Conservation (phyloP, 1,139 yeast genomes). For the Saccharomyces hybrid region DNA sequence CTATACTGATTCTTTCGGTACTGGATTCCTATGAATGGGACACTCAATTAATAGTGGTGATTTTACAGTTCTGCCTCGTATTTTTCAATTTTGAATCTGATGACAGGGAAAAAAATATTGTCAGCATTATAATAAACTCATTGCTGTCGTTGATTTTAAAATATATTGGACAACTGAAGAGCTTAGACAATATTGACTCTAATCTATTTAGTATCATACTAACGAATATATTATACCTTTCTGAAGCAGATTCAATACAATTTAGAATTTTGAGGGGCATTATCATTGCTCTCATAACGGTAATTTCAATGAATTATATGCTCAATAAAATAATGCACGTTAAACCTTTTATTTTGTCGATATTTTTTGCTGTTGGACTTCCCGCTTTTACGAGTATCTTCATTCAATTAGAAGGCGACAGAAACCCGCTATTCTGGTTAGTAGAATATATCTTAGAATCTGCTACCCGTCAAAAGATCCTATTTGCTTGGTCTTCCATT, state of each 20-base stretch:
- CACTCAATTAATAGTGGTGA: not conserved
- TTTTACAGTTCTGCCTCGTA: not conserved
- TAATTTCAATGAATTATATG: conserved; percentile 23
- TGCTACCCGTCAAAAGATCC: conserved; percentile 23
- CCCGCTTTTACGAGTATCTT: conserved; percentile 25
- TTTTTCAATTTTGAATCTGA: conserved; percentile 5
- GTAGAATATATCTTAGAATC: conserved; percentile 24
- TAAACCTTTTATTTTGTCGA: conserved; percentile 13
- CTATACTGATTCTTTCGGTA: conserved; percentile 20
- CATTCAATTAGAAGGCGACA: conserved; percentile 12
- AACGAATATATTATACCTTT: conserved; percentile 30
- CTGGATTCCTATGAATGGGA: conserved; percentile 7
- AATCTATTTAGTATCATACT: conserved; percentile 33
- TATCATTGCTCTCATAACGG: conserved; percentile 26
- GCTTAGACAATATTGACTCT: conserved; percentile 34
- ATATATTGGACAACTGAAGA: conserved; percentile 30
- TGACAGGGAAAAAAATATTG: conserved; percentile 9
- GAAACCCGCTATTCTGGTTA: conserved; percentile 32
- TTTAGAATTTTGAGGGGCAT: conserved; percentile 31
- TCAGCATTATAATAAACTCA: conserved; percentile 24
- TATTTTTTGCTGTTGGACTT: conserved; percentile 19
- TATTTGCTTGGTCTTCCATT: conserved; percentile 30
- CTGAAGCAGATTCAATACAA: conserved; percentile 11
- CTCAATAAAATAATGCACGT: conserved; percentile 7
- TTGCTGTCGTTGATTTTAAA: conserved; percentile 22